A percentile compares a stretch with the other conserved stretches of the same genome.
phyloP scores from a whole-genome alignment of 116 monocot species.

The Papilionanthe hybrid region DNA sequence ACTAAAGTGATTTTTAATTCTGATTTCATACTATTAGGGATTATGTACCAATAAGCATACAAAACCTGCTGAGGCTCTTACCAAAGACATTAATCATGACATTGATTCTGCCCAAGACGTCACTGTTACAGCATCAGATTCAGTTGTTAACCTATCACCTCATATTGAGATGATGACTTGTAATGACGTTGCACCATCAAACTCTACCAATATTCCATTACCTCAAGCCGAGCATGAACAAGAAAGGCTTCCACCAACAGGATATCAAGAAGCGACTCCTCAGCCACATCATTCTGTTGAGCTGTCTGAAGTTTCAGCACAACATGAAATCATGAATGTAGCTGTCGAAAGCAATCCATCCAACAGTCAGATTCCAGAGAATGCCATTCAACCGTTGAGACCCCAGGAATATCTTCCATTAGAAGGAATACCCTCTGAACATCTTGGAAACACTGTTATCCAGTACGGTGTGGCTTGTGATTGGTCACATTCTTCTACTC shows the following conservation, averaged over 20 bases:
- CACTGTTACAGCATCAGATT: neutral
- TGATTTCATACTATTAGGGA: constrained; percentile 22
- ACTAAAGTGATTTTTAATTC: neutral
- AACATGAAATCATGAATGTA: neutral
- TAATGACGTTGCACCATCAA: neutral
- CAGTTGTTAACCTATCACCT: neutral
- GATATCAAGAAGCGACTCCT: neutral
- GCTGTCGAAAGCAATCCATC: neutral
- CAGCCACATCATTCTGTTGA: neutral
- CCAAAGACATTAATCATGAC: constrained; percentile 4
- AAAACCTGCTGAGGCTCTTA: constrained; percentile 13
- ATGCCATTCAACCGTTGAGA: neutral
- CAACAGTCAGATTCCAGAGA: neutral
- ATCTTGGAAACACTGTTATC: neutral
- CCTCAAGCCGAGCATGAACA: neutral
- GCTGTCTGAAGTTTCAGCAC: constrained; percentile 4
- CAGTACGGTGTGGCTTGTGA: too few species aligned
- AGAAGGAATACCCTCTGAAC: neutral
- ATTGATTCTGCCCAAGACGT: neutral
- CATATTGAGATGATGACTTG: constrained; percentile 2
- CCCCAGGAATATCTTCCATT: neutral
- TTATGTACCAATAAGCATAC: constrained; percentile 3
- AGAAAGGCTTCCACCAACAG: neutral
- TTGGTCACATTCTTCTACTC: neutral
- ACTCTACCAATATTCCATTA: neutral